phyloP scores from a whole-genome alignment of 2,329 filamentous ascomycete species.

The Colletotrichum tanaceti region DNA sequence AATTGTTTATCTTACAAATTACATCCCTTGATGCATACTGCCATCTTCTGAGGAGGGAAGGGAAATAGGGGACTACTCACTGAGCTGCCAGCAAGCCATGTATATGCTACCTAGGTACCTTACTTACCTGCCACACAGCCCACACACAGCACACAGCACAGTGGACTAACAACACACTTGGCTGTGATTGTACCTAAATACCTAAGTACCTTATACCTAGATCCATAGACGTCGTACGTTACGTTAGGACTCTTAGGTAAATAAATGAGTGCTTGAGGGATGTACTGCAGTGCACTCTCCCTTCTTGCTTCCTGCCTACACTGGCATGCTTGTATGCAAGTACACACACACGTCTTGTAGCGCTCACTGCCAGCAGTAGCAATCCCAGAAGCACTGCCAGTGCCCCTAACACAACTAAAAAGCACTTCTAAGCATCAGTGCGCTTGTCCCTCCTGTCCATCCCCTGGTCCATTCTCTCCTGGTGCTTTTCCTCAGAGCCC shows the following conservation, averaged over 20 bases:
- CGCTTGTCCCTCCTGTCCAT: constrained; percentile 15
- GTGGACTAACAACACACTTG: not conserved
- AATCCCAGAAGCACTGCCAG: not conserved
- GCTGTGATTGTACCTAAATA: too few relatives aligned
- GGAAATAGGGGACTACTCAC: constrained; percentile 21
- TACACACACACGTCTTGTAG: not conserved
- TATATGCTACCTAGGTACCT: not conserved
- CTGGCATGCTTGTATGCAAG: too few relatives aligned
- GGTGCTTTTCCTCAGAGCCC: constrained; percentile 36
- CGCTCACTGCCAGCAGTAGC: not conserved
- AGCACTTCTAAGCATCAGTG: constrained; percentile 3
- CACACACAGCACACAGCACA: not conserved
- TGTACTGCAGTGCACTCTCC: too few relatives aligned
- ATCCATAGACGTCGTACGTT: too few relatives aligned
- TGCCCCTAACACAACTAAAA: too few relatives aligned
- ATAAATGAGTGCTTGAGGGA: too few relatives aligned
- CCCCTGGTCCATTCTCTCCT: constrained; percentile 23
- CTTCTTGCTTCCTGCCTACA: too few relatives aligned
- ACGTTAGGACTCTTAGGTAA: too few relatives aligned
- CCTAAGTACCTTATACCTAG: too few relatives aligned
- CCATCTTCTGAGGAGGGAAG: not conserved
- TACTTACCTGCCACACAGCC: not conserved
- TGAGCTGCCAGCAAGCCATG: not conserved
- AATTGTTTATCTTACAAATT: not conserved
- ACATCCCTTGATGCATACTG: not conserved